Base-by-base conservation (phyloP, 768 basidiomycete species). In the Lactarius tabidus region DNA sequence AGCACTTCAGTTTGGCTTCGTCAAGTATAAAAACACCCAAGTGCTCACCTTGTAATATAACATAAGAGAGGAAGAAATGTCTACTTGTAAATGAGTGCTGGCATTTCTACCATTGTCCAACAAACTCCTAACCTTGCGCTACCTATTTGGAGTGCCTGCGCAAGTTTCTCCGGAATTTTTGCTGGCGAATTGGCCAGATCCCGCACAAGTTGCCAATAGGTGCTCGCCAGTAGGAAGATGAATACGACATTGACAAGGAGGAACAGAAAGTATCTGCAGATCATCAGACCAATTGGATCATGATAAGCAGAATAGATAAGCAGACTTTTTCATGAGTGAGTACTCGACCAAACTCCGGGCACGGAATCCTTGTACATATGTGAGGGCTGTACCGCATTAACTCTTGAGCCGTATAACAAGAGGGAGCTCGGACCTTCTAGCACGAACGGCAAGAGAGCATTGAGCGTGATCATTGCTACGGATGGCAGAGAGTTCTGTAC, bases 401-500 rank as follows among this genome's bases (percentile, higher is more conserved):
- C 52, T 17, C 35, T 29, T 9, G 53, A 18, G 39, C 4, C 31
- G 26, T 43, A 7, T n/a, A 36, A 39, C 14, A 31, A 56, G 31
- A 2, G 54, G 55, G 12, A n/a, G 14, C 8, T 29, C 26, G 52
- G 62, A 91, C 93, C 90, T 78, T 97, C 95, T 23, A 99, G 79
- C 17, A 95, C 76, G 75, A 95, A 95, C 0, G 97, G 97, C 14
- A 98, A 73, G 33, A 90, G 67, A 0, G 91, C 94, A 75, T 98
- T 99, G 72, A 98, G 82, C 0, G 84, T 84, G 69, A 95, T 94
- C 80, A 98, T 85, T 2, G 90, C 96, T 59, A 95, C 82, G 29
- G 90, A 90, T 2, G 97, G 96, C 58, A 99, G 78, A 1, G 95
- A 95, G 69, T 95, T 98, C 77, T 98, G 95, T 26, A 98, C 92